These are phyloP conservation scores for Didymosphaeria variabile DNA, from an alignment of 2,329 filamentous ascomycete genomes.

Conservation along the genomic window DNA sequence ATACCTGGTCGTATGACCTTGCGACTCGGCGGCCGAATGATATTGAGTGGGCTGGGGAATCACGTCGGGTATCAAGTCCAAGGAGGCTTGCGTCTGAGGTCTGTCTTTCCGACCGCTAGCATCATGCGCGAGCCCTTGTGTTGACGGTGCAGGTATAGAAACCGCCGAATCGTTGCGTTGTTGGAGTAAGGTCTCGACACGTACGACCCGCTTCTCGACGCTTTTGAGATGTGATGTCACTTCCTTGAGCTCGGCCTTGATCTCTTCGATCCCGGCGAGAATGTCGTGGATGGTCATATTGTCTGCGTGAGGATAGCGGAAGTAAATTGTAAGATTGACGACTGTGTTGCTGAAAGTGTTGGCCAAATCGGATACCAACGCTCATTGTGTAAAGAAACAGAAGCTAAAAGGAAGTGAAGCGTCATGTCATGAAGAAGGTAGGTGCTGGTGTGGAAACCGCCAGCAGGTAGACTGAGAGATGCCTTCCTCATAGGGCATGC, in stretches of 20 bases:
- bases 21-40: too few relatives aligned
- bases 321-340: neutral
- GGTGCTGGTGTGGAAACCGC: neutral
- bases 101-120: neutral
- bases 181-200: neutral
- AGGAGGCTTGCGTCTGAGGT: neutral
- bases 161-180: neutral
- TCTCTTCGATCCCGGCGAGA: neutral
- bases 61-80: neutral
- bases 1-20: too few relatives aligned
- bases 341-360: neutral
- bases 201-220: neutral
- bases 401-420: neutral
- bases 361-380: too few relatives aligned
- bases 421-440: neutral
- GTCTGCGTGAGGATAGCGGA: neutral
- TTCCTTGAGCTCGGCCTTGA: neutral
- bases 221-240: neutral
- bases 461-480: neutral
- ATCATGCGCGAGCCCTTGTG: neutral
- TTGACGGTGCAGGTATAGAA: neutral
- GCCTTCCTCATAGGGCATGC: neutral
- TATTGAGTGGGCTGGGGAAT: neutral
- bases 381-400: neutral
- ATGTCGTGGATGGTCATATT: neutral